Base-by-base conservation (phyloP, 108 stramenopile genomes). In the Fragilaria crotonensis region DNA sequence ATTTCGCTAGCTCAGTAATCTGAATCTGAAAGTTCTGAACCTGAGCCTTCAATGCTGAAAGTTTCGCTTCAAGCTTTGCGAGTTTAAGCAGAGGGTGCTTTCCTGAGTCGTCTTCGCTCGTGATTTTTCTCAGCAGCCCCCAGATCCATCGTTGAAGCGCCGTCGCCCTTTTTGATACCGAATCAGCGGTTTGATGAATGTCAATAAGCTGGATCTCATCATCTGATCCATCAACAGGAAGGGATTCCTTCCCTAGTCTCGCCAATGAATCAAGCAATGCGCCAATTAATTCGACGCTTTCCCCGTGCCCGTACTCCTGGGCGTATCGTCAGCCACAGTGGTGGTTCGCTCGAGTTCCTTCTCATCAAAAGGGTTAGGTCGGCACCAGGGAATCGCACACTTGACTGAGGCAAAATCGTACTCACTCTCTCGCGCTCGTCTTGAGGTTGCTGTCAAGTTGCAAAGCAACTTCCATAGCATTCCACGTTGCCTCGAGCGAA, bases 1-100 rank as follows among this genome's bases (percentile, higher is more conserved):
- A 71, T 25, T 73, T 55, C 0, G 83, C 75, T 48, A 92, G 60
- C 60, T 92, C 90, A 48, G 59, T 57, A 20, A 87, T 66, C 52
- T 80, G 65, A 30, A 61, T 67, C 63, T 84, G 62, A 30, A 75
- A 62, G 26, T 64, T 53, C 9, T 60, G 32, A 21, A 66, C 57
- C 49, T 66, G 32, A 21, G 62, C 61, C 33, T 60, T 41, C 0
- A 74, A 47, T 30, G 25, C n/a, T 31, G 55, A 30, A 20, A 72
- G 52, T 52, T 75, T 29, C 11, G 33, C 14, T 41, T 63, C 31
- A 5, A 57, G 52, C 25, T 44, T 41, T 31, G 54, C 31, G 11
- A 17, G 51, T 30, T 59, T 17, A 61, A 32, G 54, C 23, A 25
- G 33, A 30, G 1, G 62, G 45, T 3, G 49, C 30, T 20, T 32